Conservation (phyloP, 148 eudicot genomes). For the Camellia sinensis region DNA sequence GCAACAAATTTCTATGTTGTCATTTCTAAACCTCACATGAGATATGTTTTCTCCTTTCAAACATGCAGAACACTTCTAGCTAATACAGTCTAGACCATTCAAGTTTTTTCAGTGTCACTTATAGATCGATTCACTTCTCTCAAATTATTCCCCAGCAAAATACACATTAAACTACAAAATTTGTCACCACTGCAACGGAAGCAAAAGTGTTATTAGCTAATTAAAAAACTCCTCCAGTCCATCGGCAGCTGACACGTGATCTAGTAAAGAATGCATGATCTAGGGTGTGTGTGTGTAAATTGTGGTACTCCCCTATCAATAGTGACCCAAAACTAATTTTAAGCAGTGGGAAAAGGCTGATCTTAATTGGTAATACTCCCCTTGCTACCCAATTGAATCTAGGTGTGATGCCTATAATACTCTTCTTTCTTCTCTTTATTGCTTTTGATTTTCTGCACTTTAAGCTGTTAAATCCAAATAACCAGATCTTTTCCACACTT, state of each 20-base stretch:
- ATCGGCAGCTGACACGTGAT: background rate
- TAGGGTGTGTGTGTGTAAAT: background rate
- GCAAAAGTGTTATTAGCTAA: background rate
- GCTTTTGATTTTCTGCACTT: no score
- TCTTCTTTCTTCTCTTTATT: no score
- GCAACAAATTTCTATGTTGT: background rate
- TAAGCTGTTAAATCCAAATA: no score
- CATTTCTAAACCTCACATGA: background rate
- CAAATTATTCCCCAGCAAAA: background rate
- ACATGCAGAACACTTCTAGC: no score
- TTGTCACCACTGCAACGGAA: background rate
- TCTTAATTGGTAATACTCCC: no score
- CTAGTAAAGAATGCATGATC: background rate
- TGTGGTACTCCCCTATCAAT: background rate
- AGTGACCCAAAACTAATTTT: background rate
- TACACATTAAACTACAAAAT: background rate
- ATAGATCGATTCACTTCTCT: background rate
- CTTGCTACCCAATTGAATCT: no score
- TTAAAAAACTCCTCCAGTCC: background rate
- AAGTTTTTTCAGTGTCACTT: background rate
- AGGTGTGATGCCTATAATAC: no score
- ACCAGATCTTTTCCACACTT: no score
- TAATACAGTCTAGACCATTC: background rate
- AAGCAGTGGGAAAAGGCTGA: background rate
- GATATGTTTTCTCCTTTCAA: background rate